A percentile compares a stretch with the other conserved stretches of the same genome.
phyloP scores from a whole-genome alignment of 2,329 filamentous ascomycete species.

The Calonectria fujianensis region DNA sequence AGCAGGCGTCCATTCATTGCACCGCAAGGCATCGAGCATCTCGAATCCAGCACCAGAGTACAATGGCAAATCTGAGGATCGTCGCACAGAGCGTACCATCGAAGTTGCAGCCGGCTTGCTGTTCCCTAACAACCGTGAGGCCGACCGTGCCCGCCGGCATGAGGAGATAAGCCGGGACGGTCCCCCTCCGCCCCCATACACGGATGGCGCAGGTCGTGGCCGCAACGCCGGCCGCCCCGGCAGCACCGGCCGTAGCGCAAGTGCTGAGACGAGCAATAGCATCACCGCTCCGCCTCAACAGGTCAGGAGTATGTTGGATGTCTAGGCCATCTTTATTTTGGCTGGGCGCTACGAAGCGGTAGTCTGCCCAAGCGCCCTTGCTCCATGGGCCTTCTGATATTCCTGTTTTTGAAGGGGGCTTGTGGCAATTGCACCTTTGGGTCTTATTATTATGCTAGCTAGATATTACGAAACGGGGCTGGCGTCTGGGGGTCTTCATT shows the following conservation, averaged over 20 bases:
- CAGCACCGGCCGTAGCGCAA: constrained; percentile 65
- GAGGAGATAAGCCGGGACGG: constrained; percentile 59
- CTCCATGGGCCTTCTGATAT: neutral
- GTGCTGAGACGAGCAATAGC: constrained; percentile 68
- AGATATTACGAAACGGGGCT: neutral
- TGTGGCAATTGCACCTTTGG: neutral
- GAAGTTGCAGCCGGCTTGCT: constrained; percentile 67
- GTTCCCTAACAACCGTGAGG: constrained; percentile 66
- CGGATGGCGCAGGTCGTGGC: constrained; percentile 52
- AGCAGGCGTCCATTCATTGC: constrained; percentile 55
- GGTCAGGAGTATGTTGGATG: constrained; percentile 75
- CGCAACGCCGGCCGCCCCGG: constrained; percentile 55
- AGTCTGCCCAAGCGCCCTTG: neutral
- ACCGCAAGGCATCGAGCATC: constrained; percentile 40
- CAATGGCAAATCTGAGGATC: constrained; percentile 65
- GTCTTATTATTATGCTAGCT: constrained; percentile 18
- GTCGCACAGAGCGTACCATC: constrained; percentile 66
- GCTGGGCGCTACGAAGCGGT: neutral
- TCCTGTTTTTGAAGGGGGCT: neutral
- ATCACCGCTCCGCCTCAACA: constrained; percentile 71
- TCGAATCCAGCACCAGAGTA: constrained; percentile 53
- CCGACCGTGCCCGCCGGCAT: constrained; percentile 52
- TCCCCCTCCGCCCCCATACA: constrained; percentile 65
- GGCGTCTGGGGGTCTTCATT: constrained; percentile 12
- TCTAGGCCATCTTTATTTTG: constrained; percentile 58